Percentiles rank a stretch among this genome's conserved stretches.
phyloP scores from a whole-genome alignment of 257 asterid species.

The Pogostemon cablin region DNA sequence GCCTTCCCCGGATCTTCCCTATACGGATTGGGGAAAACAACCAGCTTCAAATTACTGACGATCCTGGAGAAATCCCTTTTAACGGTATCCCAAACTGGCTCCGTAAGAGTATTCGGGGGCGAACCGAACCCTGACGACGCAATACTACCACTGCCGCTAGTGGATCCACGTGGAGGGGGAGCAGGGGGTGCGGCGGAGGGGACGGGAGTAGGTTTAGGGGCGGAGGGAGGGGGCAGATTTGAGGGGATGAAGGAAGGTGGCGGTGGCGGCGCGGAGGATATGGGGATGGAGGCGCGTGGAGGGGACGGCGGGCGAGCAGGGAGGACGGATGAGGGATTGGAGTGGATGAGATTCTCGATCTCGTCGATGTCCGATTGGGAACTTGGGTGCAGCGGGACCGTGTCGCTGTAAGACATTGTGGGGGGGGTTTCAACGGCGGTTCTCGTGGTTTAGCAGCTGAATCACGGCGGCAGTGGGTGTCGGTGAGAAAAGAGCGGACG shows the following conservation, averaged over 20 bases:
- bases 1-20: slow-evolving; percentile 99
- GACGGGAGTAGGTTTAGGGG: slow-evolving; percentile 41
- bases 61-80: slow-evolving; percentile 91
- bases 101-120: slow-evolving; percentile 74
- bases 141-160: slow-evolving; percentile 38
- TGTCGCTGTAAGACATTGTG: slow-evolving; percentile 73
- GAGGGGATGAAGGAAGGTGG: slow-evolving; percentile 59
- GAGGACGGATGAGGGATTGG: slow-evolving; percentile 65
- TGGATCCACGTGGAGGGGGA: slow-evolving; percentile 41
- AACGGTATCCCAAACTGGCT: slow-evolving; percentile 93
- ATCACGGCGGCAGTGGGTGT: slow-evolving; percentile 24
- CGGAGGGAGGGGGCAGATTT: slow-evolving; percentile 51
- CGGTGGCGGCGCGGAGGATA: slow-evolving; percentile 49
- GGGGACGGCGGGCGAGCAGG: slow-evolving; percentile 85
- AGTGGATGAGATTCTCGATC: slow-evolving; percentile 90
- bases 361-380: slow-evolving; percentile 97
- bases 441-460: slow-evolving; percentile 12
- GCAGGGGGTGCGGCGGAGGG: slow-evolving; percentile 37
- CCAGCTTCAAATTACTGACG: slow-evolving; percentile 86
- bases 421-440: not conserved
- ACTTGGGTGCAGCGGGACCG: slow-evolving; percentile 75
- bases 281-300: slow-evolving; percentile 75
- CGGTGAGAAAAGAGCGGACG: not conserved
- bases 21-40: slow-evolving; percentile 88
- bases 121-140: slow-evolving; percentile 67